Conservation (phyloP, 2,329 filamentous ascomycete species). For the Cladosporium velox region DNA sequence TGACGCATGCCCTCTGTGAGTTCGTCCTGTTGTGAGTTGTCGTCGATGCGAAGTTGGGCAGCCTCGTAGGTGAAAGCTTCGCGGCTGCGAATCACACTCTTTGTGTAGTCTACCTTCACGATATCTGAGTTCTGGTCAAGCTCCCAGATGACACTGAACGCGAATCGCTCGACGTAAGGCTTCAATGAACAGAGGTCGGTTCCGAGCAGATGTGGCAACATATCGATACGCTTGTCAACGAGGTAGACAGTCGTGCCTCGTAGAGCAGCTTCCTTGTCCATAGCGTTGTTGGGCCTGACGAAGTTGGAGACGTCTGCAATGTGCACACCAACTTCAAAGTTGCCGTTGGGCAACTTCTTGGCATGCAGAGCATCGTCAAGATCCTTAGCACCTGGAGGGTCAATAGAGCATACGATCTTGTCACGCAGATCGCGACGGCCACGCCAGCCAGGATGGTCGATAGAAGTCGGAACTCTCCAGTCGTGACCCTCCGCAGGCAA, state of each 20-base stretch:
- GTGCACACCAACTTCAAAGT: conserved; percentile 94
- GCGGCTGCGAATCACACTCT: conserved; percentile 94
- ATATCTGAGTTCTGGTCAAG: conserved; percentile 82
- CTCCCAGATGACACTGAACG: conserved; percentile 68
- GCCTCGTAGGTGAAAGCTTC: conserved; percentile 98
- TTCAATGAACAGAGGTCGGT: conserved; percentile 96
- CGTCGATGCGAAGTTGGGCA: conserved; percentile 91
- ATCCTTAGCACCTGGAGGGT: conserved; percentile 93
- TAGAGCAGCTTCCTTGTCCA: conserved; percentile 93
- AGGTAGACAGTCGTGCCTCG: conserved; percentile 96
- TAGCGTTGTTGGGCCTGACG: conserved; percentile 93
- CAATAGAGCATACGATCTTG: conserved; percentile 93
- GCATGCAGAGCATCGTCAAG: conserved; percentile 98
- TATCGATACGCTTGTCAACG: conserved; percentile 98
- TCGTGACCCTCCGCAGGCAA: conserved; percentile 87
- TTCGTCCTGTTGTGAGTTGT: conserved; percentile 81
- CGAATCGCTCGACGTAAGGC: conserved; percentile 83
- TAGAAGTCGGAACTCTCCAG: conserved; percentile 84
- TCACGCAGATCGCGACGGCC: conserved; percentile 80
- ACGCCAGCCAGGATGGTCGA: conserved; percentile 82
- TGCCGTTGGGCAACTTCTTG: conserved; percentile 80
- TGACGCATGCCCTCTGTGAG: conserved; percentile 87
- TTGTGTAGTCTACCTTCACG: conserved; percentile 83
- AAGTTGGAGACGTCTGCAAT: conserved; percentile 99
- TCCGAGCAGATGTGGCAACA: conserved; percentile 94